These are phyloP conservation scores for Populus nigra DNA, from an alignment of 345 rosid genomes.

Conservation along the genomic window DNA sequence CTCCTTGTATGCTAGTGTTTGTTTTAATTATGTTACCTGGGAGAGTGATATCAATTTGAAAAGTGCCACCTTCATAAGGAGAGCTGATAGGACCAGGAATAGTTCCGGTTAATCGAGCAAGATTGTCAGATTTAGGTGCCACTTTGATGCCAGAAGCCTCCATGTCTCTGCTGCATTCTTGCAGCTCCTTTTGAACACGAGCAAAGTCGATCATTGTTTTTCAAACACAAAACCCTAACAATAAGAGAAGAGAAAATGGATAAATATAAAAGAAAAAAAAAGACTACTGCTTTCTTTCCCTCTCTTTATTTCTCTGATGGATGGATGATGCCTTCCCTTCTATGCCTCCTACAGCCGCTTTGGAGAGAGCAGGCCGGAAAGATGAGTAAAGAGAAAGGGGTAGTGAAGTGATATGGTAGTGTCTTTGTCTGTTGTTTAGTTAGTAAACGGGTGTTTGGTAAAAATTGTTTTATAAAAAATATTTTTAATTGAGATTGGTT, in stretches of 20 bases:
- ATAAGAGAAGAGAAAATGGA: background rate
- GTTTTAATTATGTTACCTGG: slow-evolving; percentile 42
- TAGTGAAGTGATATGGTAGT: too few species aligned
- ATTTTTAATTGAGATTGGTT: too few species aligned
- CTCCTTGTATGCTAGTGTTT: background rate
- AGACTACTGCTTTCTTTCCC: background rate
- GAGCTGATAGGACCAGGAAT: slow-evolving; percentile 84
- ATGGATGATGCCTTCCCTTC: background rate
- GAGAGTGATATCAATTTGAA: slow-evolving; percentile 76
- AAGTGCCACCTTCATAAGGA: slow-evolving; percentile 93
- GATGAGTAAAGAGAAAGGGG: background rate
- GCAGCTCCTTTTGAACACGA: slow-evolving; percentile 90
- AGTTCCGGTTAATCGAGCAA: slow-evolving; percentile 68
- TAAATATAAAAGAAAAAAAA: background rate
- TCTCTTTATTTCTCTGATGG: background rate
- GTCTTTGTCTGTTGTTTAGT: too few species aligned
- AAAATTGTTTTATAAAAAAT: too few species aligned
- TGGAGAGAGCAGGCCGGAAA: background rate
- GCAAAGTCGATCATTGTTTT: slow-evolving; percentile 64
- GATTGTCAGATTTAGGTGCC: slow-evolving; percentile 64
- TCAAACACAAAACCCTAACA: background rate
- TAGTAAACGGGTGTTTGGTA: too few species aligned
- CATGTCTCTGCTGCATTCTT: slow-evolving; percentile 72
- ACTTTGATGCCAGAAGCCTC: slow-evolving; percentile 75
- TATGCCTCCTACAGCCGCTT: background rate